Evolutionary conservation across 495 filamentous ascomycete genomes (phyloP), one percentile per base, ranked within the genome.

Genomic region (Hypoxylon perforatum): DNA sequence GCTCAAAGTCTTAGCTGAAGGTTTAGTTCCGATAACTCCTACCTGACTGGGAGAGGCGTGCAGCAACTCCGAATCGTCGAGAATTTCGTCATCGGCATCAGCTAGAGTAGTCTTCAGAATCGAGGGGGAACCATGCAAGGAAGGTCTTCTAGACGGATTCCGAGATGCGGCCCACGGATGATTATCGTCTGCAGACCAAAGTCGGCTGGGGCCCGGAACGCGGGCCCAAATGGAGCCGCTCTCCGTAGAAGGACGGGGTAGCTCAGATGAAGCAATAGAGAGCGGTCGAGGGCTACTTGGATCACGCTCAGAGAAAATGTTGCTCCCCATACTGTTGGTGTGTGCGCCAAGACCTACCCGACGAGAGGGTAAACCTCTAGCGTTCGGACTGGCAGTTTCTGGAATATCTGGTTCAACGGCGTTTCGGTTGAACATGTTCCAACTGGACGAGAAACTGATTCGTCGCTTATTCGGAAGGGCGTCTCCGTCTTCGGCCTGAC

Each of bases 181-280:
- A 10, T 9, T 75, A 4, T 79, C 75, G 10, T 79, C 78, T 10
- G 77, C 70, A 10, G 75, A 73, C 81, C 81, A 84, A 23, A 84
- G 65, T 21, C 81, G 73, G 35, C 73, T 81, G 9, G 69, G 70
- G 21, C 77, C 70, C 21, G 45, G 70, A 0, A 64, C 73, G 2
- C 76, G 76, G n/a, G 73, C 75, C 81, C 81, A 84, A 44, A 84
- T 83, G 28, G 78, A 80, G 12, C 74, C 85, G 23, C 88, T 91
- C 45, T 95, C 92, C 8, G 89, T 92, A 2, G 92, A 94, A 0
- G 92, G 92, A 57, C 91, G 85, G 1, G 91, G 90, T 45, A 94
- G 82, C 51, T 95, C 92, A 50, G 88, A 88, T 0, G 92, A 94
- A 7, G 91, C 89, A 23, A 91, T 91, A 12, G 92, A 94, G 1